Base-by-base conservation (phyloP, 1,284 basidiomycete species). In the Mycena sp. region DNA sequence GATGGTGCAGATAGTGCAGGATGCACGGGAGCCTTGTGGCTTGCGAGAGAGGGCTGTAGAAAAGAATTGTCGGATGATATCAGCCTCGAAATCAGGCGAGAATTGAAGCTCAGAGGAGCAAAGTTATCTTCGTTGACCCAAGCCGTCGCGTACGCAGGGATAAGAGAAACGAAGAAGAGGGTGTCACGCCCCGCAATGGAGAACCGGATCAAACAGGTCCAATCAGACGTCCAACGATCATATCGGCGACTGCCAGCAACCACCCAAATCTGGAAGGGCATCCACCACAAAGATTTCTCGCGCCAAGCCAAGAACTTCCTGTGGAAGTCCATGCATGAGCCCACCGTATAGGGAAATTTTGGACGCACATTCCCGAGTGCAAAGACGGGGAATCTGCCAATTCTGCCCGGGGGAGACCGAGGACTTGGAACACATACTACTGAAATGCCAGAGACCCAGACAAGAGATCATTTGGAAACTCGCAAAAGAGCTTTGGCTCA, bases 281-380 rank as follows among this genome's bases (percentile, higher is more conserved):
- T 73, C 0, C 49, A 64, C 17, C 43, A 67, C 23, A 69, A 67
- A 54, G 67, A 73, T 52, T 45, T 78, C 19, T 32, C 68, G 0
- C 59, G 63, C 0, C 71, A 72, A 41, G 58, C 64, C 0, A 19
- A 68, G 6, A 67, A 72, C 51, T 79, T 76, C 66, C 46, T 80
- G 10, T 80, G 76, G 76, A 75, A 65, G 46, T n/a, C 62, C n/a
- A n/a, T n/a, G n/a, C n/a, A n/a, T n/a, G n/a, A n/a, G 41, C 41
- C 19, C 41, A 43, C 41, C 10, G 19, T 6, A 43, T 43, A 4
- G 41, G 41, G 41, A 6, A 4, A 21, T 43, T 21, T 14, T 43
- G 41, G 41, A 43, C 21, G 19, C 41, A 43, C 19, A 43, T n/a
- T n/a, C n/a, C n/a, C n/a, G n/a, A n/a, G n/a, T n/a, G n/a, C n/a